Conservation (phyloP, 495 filamentous ascomycete species). For the Aspergillus sclerotioniger region DNA sequence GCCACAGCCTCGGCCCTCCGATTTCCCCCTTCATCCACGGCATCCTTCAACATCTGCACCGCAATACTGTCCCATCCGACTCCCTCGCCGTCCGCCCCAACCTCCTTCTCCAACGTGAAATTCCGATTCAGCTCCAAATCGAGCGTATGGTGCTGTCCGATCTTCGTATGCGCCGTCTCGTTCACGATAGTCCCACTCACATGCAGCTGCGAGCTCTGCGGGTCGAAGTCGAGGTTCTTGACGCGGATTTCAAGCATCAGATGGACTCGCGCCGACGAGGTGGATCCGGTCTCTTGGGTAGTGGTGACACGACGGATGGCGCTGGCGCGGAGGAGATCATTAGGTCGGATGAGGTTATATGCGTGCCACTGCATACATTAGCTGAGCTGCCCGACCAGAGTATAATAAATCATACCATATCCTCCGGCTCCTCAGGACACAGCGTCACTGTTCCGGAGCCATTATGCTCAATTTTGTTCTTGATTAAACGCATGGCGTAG, state of each 20-base stretch:
- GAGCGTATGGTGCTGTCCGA: conserved; percentile 87
- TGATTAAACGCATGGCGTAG: conserved; percentile 64
- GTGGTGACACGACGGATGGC: conserved; percentile 79
- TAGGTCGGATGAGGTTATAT: conserved; percentile 86
- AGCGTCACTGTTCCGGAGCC: conserved; percentile 79
- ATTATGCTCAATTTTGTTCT: conserved; percentile 69
- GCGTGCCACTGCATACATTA: conserved; percentile 72
- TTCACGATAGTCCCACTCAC: conserved; percentile 77
- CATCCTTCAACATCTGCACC: conserved; percentile 72
- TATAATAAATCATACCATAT: conserved; percentile 80
- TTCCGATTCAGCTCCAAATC: conserved; percentile 85
- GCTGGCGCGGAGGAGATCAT: conserved; percentile 76
- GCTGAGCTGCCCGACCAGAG: too few species aligned
- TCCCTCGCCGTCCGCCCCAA: conserved; percentile 40
- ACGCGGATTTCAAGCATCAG: conserved; percentile 78
- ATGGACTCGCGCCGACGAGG: conserved; percentile 70
- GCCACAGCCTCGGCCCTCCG: conserved; percentile 73
- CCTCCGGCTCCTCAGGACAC: conserved; percentile 87
- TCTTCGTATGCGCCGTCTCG: conserved; percentile 79
- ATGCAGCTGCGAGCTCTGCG: conserved; percentile 77
- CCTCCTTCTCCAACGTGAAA: conserved; percentile 74
- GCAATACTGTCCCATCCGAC: conserved; percentile 92
- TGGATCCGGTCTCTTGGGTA: conserved; percentile 68
- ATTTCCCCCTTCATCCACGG: conserved; percentile 69
- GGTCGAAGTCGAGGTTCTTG: conserved; percentile 84